Evolutionary conservation across 345 rosid genomes (phyloP), one percentile per base, ranked within the genome.

Genomic region (Lepidium sativum): DNA sequence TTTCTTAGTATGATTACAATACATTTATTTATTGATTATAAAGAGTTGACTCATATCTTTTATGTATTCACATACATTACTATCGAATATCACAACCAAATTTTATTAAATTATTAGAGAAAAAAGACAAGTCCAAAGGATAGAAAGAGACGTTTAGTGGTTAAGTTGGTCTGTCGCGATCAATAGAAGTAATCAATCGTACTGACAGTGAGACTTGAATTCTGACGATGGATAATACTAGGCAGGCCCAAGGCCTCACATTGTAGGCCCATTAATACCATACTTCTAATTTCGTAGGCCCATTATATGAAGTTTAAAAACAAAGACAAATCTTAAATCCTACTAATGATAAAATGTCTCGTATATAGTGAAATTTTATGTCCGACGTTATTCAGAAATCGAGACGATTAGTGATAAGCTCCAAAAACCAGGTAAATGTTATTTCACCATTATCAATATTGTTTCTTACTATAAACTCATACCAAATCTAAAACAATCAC

Each of bases 11-110:
- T 29, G 12, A 31, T 20, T 32, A 31, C 8, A 58, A 4, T 20
- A 12, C 32, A 53, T 43, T 5, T 27, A 27, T 6, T 54, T 35
- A 15, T 13, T 6, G 8, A 38, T 13, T 4, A 43, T 9, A 61
- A 27, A 27, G 54, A 62, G 68, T 62, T 70, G 74, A 62, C 68
- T 2, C 33, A 6, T 54, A 6, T 54, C 48, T 6, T 60, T 60
- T 37, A 27, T 34, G 33, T 48, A 69, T 53, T 12, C 15, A 59
- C 21, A 59, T 29, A 18, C 59, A 31, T 9, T 37, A 49, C 40
- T 49, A 57, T 47, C 40, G 7, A 48, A 35, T 35, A 45, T 23
- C 7, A 45, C 17, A 31, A 35, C n/a, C n/a, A 37, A 25, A 9
- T 45, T 21, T 20, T 8, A 4, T 10, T 5, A 50, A 8, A 20